phyloP scores from a whole-genome alignment of 495 filamentous ascomycete species.

The Lasiosphaeria ovina region DNA sequence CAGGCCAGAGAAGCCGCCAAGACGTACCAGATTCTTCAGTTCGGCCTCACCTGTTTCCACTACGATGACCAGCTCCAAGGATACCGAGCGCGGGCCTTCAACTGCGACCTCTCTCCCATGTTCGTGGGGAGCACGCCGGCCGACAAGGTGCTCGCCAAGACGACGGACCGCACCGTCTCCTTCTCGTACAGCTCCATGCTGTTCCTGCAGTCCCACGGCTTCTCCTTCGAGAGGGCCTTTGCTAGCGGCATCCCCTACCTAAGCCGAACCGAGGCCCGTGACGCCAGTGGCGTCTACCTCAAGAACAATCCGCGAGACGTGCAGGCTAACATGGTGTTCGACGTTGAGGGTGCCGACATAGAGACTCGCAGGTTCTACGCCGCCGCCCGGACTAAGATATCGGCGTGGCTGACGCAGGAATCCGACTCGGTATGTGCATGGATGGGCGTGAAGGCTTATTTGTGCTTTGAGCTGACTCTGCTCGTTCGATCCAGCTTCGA shows the following conservation, averaged over 20 bases:
- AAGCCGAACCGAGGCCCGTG: slow-evolving; percentile 60
- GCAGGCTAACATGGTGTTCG: neutral
- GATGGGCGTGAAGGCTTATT: no score
- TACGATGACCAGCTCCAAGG: no score
- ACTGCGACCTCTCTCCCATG: slow-evolving; percentile 1
- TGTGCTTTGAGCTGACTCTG: no score
- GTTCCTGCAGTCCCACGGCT: slow-evolving; percentile 62
- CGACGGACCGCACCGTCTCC: slow-evolving; percentile 35
- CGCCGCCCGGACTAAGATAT: neutral
- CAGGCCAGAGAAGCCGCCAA: no score
- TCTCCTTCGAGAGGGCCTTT: slow-evolving; percentile 59
- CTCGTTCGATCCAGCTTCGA: slow-evolving; percentile 33
- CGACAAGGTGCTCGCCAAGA: slow-evolving; percentile 18
- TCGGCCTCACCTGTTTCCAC: no score
- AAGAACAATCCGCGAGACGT: neutral
- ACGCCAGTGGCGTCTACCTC: slow-evolving; percentile 22
- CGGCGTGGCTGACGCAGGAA: neutral
- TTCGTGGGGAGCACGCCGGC: slow-evolving; percentile 1
- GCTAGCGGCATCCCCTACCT: slow-evolving; percentile 65
- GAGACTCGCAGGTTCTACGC: neutral
- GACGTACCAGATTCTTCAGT: no score
- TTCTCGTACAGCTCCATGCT: slow-evolving; percentile 52
- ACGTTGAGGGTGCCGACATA: neutral
- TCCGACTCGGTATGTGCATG: no score
- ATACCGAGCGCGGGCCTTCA: no score